Conservation (phyloP, 2,329 filamentous ascomycete species). For the Camillea tinctor region DNA sequence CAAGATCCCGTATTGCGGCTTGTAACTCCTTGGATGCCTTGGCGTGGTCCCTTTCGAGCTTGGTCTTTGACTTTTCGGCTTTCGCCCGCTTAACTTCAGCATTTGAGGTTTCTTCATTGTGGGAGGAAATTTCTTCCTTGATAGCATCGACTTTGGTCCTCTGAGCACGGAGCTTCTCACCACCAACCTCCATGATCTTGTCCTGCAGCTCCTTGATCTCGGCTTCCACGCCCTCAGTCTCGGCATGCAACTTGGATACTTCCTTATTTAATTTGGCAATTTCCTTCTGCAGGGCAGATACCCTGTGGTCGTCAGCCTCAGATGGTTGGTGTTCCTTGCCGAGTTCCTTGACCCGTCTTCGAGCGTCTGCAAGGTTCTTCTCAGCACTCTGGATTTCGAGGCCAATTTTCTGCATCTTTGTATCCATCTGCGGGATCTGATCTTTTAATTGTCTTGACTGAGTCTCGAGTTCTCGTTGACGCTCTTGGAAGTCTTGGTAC, state of each 20-base stretch:
- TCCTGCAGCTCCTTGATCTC: slow-evolving; percentile 92
- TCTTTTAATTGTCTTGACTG: slow-evolving; percentile 70
- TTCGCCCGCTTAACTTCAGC: slow-evolving; percentile 89
- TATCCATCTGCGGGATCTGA: slow-evolving; percentile 81
- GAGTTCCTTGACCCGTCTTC: slow-evolving; percentile 83
- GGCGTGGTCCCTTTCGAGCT: slow-evolving; percentile 78
- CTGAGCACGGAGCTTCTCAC: slow-evolving; percentile 86
- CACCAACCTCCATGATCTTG: slow-evolving; percentile 98
- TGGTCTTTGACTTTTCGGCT: slow-evolving; percentile 85
- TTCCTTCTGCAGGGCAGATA: slow-evolving; percentile 72
- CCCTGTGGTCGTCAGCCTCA: slow-evolving; percentile 73
- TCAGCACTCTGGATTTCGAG: slow-evolving; percentile 87
- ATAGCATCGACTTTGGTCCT: slow-evolving; percentile 86
- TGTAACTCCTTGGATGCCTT: slow-evolving; percentile 80
- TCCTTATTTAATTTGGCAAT: slow-evolving; percentile 74
- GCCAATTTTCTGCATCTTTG: slow-evolving; percentile 83
- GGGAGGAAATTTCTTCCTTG: slow-evolving; percentile 78
- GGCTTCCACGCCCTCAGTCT: slow-evolving; percentile 86
- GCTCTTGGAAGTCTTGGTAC: slow-evolving; percentile 81
- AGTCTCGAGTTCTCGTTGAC: slow-evolving; percentile 76
- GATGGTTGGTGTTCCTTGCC: slow-evolving; percentile 77
- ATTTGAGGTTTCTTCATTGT: slow-evolving; percentile 78
- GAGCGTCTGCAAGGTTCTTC: slow-evolving; percentile 78
- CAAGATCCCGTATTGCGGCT: slow-evolving; percentile 68
- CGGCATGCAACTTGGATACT: slow-evolving; percentile 73